These are phyloP conservation scores for Penicillium psychrosexuale DNA, from an alignment of 2,329 filamentous ascomycete genomes.

Conservation along the genomic window DNA sequence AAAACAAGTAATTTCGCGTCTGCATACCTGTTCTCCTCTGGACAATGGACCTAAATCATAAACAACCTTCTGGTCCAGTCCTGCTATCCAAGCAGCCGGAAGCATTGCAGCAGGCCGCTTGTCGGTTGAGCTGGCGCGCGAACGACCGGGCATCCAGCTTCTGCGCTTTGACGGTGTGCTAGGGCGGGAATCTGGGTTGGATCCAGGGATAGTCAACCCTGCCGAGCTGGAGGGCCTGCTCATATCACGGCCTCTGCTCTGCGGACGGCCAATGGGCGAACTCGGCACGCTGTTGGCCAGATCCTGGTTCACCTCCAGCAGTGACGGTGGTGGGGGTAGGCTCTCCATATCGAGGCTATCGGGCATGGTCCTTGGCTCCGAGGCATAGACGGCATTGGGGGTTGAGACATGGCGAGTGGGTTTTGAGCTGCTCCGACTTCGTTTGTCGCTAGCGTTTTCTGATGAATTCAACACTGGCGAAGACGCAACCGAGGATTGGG, in stretches of 20 bases:
- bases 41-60: slow-evolving; percentile 55
- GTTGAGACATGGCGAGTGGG: slow-evolving; percentile 36
- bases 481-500: slow-evolving; percentile 29
- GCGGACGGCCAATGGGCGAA: slow-evolving; percentile 32
- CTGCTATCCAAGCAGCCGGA: slow-evolving; percentile 57
- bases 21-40: slow-evolving; percentile 51
- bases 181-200: slow-evolving; percentile 34
- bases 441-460: slow-evolving; percentile 18
- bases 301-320: slow-evolving; percentile 38
- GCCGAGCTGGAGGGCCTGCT: slow-evolving; percentile 35
- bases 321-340: slow-evolving; percentile 41
- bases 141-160: slow-evolving; percentile 47
- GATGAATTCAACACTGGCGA: slow-evolving; percentile 16
- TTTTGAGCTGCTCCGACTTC: slow-evolving; percentile 31
- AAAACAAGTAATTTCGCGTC: not conserved
- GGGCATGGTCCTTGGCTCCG: slow-evolving; percentile 27
- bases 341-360: slow-evolving; percentile 32
- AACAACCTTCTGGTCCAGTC: slow-evolving; percentile 53
- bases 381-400: slow-evolving; percentile 26
- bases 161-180: slow-evolving; percentile 40
- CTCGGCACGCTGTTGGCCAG: slow-evolving; percentile 34
- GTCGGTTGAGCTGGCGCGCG: slow-evolving; percentile 34
- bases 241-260: slow-evolving; percentile 38
- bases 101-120: slow-evolving; percentile 32
- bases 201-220: slow-evolving; percentile 34